Base-by-base conservation (phyloP, 805 yeast species). In the Lipomyces starkeyi region DNA sequence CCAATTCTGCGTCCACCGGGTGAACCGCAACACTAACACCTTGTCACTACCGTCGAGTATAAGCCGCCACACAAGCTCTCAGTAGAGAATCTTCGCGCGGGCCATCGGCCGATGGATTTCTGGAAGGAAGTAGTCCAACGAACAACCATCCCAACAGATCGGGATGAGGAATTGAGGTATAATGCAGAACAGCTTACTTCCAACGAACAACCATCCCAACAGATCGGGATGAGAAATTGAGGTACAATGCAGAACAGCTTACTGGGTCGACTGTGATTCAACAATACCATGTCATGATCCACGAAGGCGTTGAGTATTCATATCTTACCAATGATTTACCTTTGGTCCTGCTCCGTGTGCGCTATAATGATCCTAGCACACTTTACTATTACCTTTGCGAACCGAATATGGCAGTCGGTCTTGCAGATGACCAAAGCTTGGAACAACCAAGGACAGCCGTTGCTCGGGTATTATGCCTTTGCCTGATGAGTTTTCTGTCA, bases 381-480 rank as follows among this genome's bases (percentile, higher is more conserved):
- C 57, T 53, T 53, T 53, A 53, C 34, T 53, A 53, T 29, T 53
- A 20, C 34, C 57, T 53, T 29, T 53, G 57, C 57, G 57, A 53
- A 53, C 57, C 57, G 32, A 53, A 53, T 14, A 53, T 1, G 29
- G 57, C 22, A 25, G 57, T 53, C n/a, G 57, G 5, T 53, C 34
- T 53, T 20, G 57, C 29, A 29, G 57, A 53, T 25, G 57, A 22
- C 29, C 32, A 29, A 53, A 53, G 27, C 29, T 53, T 53, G 29
- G 29, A 53, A 53, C 29, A 1, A 20, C 57, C 57, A 25, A 25
- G n/a, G 5, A 53, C 57, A 25, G 1, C 57, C 34, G 3, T 53
- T 53, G 57, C 57, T 32, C 29, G 57, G 34, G 57, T 53, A 25
- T 53, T 53, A 14, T 53, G 57, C 34, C n/a, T 53, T 53, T 53